These are phyloP conservation scores for Phytophthora hibernalis DNA, from an alignment of 352 stramenopile species.

Conservation along the genomic window DNA sequence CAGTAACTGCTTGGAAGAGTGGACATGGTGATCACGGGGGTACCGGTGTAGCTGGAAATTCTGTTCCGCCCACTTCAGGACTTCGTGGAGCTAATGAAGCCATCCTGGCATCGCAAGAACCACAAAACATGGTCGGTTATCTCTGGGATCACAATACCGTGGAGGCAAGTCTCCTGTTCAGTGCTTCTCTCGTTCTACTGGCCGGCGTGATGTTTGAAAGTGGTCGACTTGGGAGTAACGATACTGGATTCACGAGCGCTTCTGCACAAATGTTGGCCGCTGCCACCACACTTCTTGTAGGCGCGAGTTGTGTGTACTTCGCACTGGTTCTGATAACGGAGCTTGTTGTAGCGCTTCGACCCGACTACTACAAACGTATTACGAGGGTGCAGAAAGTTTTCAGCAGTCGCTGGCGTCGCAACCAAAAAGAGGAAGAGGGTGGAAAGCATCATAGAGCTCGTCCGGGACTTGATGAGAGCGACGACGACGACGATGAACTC, in stretches of 20 bases:
- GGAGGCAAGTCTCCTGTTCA: slow-evolving; percentile 75
- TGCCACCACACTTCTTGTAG: slow-evolving; percentile 65
- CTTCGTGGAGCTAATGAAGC: slow-evolving; percentile 35
- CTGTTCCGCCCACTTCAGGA: slow-evolving; percentile 5
- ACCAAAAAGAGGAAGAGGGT: slow-evolving; percentile 26
- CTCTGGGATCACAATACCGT: slow-evolving; percentile 87
- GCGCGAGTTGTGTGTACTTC: slow-evolving; percentile 67
- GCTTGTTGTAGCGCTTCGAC: slow-evolving; percentile 64
- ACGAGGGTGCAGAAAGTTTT: slow-evolving; percentile 70
- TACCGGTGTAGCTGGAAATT: slow-evolving; percentile 17
- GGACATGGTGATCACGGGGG: slow-evolving; percentile 36
- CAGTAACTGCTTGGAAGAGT: slow-evolving; percentile 47
- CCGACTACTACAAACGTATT: slow-evolving; percentile 70
- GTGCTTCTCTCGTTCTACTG: slow-evolving; percentile 69
- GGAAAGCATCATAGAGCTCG: slow-evolving; percentile 6
- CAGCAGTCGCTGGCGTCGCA: slow-evolving; percentile 35
- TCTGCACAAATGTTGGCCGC: slow-evolving; percentile 57
- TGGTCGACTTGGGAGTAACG: slow-evolving; percentile 51
- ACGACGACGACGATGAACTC: slow-evolving; percentile 59
- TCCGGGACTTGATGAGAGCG: slow-evolving; percentile 20
- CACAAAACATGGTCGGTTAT: slow-evolving; percentile 59
- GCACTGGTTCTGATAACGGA: slow-evolving; percentile 67
- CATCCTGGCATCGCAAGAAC: slow-evolving; percentile 41
- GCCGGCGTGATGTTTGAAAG: slow-evolving; percentile 76
- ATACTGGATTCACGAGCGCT: slow-evolving; percentile 53